A percentile compares a stretch with the other conserved stretches of the same genome.
These are phyloP conservation scores for Taiwanofungus camphoratus DNA, from an alignment of 1,284 basidiomycete species.

Conservation along the genomic window DNA sequence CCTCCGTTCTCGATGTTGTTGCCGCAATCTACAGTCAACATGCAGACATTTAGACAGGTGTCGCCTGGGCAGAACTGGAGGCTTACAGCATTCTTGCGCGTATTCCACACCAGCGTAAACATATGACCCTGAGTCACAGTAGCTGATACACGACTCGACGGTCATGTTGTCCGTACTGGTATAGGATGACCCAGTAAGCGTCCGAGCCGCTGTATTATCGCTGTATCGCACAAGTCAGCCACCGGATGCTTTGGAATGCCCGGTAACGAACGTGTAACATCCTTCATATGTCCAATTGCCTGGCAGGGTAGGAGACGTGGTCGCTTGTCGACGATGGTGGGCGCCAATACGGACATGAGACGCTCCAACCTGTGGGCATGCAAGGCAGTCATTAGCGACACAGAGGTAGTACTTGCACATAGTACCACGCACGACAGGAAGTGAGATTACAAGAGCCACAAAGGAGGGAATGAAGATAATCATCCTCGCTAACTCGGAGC, in stretches of 20 bases:
- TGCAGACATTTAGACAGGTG: not conserved
- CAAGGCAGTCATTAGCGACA: not conserved
- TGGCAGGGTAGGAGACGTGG: constrained; percentile 32
- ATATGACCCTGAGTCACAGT: constrained; percentile 45
- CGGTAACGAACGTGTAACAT: constrained; percentile 52
- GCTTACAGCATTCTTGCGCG: constrained; percentile 55
- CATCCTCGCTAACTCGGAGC: constrained; percentile 13
- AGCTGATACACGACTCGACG: constrained; percentile 55
- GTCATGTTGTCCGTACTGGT: constrained; percentile 52
- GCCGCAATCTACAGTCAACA: constrained; percentile 48
- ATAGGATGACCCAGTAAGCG: constrained; percentile 42
- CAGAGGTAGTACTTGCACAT: constrained; percentile 5
- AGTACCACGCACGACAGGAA: constrained; percentile 14
- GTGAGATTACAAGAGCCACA: constrained; percentile 16
- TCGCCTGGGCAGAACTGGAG: not conserved
- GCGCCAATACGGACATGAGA: constrained; percentile 11
- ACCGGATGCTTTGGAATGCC: too few relatives aligned
- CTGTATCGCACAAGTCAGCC: constrained; percentile 27
- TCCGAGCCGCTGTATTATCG: constrained; percentile 48
- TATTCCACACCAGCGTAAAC: constrained; percentile 62
- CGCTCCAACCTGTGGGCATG: constrained; percentile 2
- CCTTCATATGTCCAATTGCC: constrained; percentile 53
- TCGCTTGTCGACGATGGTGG: constrained; percentile 11
- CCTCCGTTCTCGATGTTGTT: constrained; percentile 45
- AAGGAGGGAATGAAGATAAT: constrained; percentile 11